Evolutionary conservation across 129 eudicot genomes (phyloP).

Genomic region (Centrapalus pauciflorus): DNA sequence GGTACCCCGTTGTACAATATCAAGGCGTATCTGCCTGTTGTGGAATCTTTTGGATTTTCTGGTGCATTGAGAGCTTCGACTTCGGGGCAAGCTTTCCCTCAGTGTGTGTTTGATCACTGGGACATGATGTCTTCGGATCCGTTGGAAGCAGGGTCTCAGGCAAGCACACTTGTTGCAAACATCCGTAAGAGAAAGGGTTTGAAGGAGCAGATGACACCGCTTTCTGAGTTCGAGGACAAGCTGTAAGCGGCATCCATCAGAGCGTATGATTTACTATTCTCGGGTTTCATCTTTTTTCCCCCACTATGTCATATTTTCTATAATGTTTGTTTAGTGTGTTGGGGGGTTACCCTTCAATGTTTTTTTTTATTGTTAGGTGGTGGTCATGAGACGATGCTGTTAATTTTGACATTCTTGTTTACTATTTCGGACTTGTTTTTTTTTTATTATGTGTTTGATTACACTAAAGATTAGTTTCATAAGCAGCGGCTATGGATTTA

Average conservation of each 20-base stretch:
- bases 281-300: neutral
- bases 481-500: too few species aligned
- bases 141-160: conserved; percentile 51
- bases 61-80: conserved; percentile 69
- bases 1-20: conserved; percentile 88
- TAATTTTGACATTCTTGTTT: conserved; percentile 30
- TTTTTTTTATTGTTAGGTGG: conserved; percentile 7
- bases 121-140: conserved; percentile 79
- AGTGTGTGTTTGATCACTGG: conserved; percentile 86
- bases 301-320: conserved; percentile 17
- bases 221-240: conserved; percentile 75
- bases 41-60: conserved; percentile 78
- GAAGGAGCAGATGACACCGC: conserved; percentile 79
- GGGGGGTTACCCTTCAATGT: neutral
- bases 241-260: conserved; percentile 18
- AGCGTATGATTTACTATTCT: neutral
- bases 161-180: conserved; percentile 33
- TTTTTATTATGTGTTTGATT: neutral
- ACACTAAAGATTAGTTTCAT: too few species aligned
- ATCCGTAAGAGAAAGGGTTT: conserved; percentile 81
- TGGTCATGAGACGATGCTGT: neutral
- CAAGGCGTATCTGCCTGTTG: conserved; percentile 71
- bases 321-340: neutral
- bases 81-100: conserved; percentile 90
- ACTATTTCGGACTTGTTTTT: neutral